Evolutionary conservation across 345 rosid species (phyloP), one percentile per base, ranked within the genome.

Genomic region (Dipteronia dyeriana): DNA sequence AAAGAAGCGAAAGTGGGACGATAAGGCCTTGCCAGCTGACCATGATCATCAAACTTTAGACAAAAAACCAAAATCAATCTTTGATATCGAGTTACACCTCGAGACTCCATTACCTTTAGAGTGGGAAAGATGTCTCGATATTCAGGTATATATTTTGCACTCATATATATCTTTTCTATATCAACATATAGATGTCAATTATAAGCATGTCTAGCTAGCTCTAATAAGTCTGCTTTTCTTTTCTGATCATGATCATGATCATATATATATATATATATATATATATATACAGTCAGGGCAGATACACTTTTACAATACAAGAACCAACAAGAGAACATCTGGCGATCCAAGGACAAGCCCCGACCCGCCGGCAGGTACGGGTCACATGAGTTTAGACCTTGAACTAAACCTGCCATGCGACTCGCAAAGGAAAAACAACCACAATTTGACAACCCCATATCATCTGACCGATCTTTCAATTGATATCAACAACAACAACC

Each of bases 321-420:
- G 87, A 72, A 88, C 94, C 1, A 81, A 90, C 29, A 84, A 78
- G 81, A 90, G 86, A 83, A 86, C 90, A 66, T 82, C 79, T 7
- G 84, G 65, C 38, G 94, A 88, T 78, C 94, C 90, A 5, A 84
- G 84, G 72, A 80, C 75, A 67, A 80, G 77, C 74, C 73, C 67
- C 39, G 88, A 78, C 23, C 83, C 81, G 10, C 19, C 84, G 41
- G 73, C 53, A 29, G 68, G 74, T 22, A 79, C 77, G 39, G 78
- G 70, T 43, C 79, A 82, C 68, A 83, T 88, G 85, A 91, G 95
- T 86, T 81, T 94, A 76, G 94, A 94, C 78, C 97, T 94, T 31
- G 90, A 90, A 82, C 87, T 94, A 31, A 91, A 90, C 86, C 89
- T 90, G 63, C 85, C 86, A 3, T 83, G 83, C 39, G 84, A 86